Base-by-base conservation (phyloP, 1,284 basidiomycete genomes). In the Crepidotus sp. region DNA sequence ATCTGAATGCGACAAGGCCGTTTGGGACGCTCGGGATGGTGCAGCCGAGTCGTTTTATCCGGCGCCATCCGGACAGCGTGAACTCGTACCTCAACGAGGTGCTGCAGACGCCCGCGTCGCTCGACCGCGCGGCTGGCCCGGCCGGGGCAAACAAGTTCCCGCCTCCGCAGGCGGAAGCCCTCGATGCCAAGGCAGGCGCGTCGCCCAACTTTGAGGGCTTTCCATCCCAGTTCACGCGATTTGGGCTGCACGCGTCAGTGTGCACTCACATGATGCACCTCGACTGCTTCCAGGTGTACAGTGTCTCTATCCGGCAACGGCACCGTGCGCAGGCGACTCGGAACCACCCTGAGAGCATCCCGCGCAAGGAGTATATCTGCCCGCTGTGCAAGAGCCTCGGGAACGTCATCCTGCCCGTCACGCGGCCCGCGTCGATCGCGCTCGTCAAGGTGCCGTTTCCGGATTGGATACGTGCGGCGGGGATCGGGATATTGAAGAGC, bases 201-300 rank as follows among this genome's bases (percentile, higher is more conserved):
- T 61, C 67, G 26, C 68, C 65, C 41, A 80, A 73, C 54, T 84
- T 87, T 51, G 80, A 84, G 49, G 83, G 79, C 0, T 93, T 91
- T 63, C 83, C 88, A 0, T 60, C 77, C 0, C 68, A 74, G 26
- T 77, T 76, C 51, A 84, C 83, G 11, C 78, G 80, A 22, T 92
- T 93, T 55, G 96, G 95, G 5, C 69, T 98, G 21, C 77, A 94
- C 58, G 73, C 84, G 3, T 94, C 93, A 3, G 84, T 93, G 19
- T 98, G 95, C 63, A 92, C 86, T 27, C 96, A 98, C 61, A 82
- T 94, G 73, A 98, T 99, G 94, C 96, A 99, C 65, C 68, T 95
- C 49, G 78, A 83, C 31, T 98, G 96, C 65, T 97, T 98, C 68
- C 82, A 86, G 46, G 83, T 84, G 1, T 98, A 98, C 62, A 92